Evolutionary conservation across 768 basidiomycete genomes (phyloP).

Genomic region (Exidia glandulosa): DNA sequence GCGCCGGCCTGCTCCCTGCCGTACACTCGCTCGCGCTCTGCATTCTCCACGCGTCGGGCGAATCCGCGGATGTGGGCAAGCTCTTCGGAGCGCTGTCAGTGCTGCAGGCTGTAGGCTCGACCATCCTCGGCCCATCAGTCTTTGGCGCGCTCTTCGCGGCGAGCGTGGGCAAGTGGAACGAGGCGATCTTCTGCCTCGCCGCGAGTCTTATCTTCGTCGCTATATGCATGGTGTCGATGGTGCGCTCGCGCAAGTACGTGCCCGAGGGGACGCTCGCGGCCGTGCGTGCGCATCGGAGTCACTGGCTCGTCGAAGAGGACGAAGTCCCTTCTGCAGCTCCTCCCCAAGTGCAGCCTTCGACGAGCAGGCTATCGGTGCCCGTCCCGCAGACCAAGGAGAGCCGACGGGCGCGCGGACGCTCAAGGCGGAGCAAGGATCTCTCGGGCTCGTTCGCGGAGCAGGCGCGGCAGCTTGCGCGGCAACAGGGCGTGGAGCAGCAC

Average conservation of each 20-base stretch:
- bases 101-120: slow-evolving; percentile 53
- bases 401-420: background rate
- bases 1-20: slow-evolving; percentile 58
- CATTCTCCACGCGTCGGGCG: slow-evolving; percentile 31
- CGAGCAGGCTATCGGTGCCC: background rate
- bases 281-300: background rate
- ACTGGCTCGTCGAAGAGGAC: background rate
- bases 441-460: background rate
- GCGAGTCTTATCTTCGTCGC: slow-evolving; percentile 41
- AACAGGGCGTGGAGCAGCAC: background rate
- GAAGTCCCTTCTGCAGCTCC: background rate
- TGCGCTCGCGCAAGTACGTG: slow-evolving; percentile 15
- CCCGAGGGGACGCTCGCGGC: background rate
- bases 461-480: background rate
- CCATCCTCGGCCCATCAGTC: slow-evolving; percentile 48
- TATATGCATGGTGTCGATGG: slow-evolving; percentile 33
- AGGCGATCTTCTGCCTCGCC: slow-evolving; percentile 56
- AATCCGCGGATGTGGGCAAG: slow-evolving; percentile 39
- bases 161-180: slow-evolving; percentile 54
- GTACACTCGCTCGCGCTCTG: slow-evolving; percentile 65
- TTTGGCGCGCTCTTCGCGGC: slow-evolving; percentile 57
- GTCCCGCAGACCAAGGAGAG: background rate
- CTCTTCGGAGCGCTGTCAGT: slow-evolving; percentile 66
- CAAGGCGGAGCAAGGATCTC: background rate
- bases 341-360: background rate